These are phyloP conservation scores for Sambucus nigra DNA, from an alignment of 129 eudicot species.

Conservation along the genomic window DNA sequence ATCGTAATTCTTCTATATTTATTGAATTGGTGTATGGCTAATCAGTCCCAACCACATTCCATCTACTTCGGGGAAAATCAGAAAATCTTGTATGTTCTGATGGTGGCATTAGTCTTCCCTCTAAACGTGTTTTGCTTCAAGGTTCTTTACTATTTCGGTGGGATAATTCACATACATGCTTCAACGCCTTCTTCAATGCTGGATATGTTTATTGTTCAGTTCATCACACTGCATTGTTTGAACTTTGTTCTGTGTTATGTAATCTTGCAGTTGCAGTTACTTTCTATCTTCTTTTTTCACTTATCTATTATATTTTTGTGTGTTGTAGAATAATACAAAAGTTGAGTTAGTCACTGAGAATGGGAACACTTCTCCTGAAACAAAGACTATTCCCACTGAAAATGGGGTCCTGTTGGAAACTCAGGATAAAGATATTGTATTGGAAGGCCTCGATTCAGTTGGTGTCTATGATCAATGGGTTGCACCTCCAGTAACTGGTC, in stretches of 20 bases:
- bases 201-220: not conserved
- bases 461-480: constrained; percentile 95
- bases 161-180: not conserved
- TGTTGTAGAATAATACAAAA: constrained; percentile 41
- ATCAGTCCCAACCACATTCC: too few species aligned
- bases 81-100: too few species aligned
- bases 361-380: constrained; percentile 48
- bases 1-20: too few species aligned
- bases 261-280: not conserved
- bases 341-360: constrained; percentile 40
- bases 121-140: too few species aligned
- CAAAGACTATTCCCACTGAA: constrained; percentile 54
- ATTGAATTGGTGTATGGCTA: too few species aligned
- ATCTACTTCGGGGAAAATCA: too few species aligned
- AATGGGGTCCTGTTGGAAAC: constrained; percentile 59
- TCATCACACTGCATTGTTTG: not conserved
- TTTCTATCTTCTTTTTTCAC: not conserved
- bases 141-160: not conserved
- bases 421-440: constrained; percentile 78
- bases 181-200: not conserved
- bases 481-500: constrained; percentile 66
- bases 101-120: too few species aligned
- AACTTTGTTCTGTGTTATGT: not conserved
- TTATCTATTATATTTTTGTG: constrained; percentile 1
- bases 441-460: constrained; percentile 61